Conservation (phyloP, 1,139 yeast species). For the Candida labiduridarum region DNA sequence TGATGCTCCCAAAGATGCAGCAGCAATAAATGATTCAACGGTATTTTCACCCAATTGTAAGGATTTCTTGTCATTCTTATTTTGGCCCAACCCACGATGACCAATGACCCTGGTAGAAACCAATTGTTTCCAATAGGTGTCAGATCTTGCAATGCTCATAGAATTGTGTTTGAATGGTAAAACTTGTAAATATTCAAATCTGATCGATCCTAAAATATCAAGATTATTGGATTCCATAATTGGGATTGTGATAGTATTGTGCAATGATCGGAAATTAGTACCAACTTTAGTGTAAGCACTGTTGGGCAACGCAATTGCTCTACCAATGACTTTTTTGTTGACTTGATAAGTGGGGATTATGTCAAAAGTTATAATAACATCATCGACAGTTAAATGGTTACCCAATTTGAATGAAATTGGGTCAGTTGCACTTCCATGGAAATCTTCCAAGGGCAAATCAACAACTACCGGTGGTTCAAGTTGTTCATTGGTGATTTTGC, state of each 20-base stretch:
- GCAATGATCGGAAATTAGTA: constrained; percentile 64
- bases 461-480: constrained; percentile 68
- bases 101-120: constrained; percentile 93
- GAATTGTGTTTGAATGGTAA: constrained; percentile 75
- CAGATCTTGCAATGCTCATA: constrained; percentile 68
- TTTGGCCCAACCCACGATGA: constrained; percentile 94
- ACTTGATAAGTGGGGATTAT: constrained; percentile 86
- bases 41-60: constrained; percentile 96
- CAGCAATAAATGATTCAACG: constrained; percentile 92
- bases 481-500: constrained; percentile 40
- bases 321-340: constrained; percentile 62
- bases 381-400: constrained; percentile 48
- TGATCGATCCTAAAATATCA: constrained; percentile 75
- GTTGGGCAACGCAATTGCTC: constrained; percentile 80
- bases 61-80: constrained; percentile 67
- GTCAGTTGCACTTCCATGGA: constrained; percentile 75
- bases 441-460: constrained; percentile 85
- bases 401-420: constrained; percentile 76
- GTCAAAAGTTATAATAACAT: constrained; percentile 75
- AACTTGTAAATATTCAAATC: constrained; percentile 74
- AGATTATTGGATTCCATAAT: constrained; percentile 71
- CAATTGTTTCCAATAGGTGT: constrained; percentile 90
- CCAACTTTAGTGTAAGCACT: constrained; percentile 73
- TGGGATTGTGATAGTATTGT: constrained; percentile 73
- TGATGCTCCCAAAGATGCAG: constrained; percentile 91